Base-by-base conservation (phyloP, 768 basidiomycete species). In the Mycena venus region DNA sequence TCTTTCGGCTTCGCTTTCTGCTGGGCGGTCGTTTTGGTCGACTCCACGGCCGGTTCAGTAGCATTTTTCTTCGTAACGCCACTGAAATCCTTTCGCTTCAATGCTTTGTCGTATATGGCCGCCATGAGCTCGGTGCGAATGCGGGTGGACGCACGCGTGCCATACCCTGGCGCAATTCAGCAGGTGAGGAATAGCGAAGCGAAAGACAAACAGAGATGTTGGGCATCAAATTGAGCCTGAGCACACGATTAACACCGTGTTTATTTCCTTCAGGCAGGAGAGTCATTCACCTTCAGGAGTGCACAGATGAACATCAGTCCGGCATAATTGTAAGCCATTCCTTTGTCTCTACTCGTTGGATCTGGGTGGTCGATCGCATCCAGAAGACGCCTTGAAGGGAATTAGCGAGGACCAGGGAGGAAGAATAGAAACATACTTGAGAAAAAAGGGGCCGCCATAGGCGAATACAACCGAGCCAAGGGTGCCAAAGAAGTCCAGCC, bases 91-190 rank as follows among this genome's bases (percentile, higher is more conserved):
- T 91, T 93, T 34, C 96, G 86, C 81, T 93, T 94, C 40, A 98
- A 83, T 1, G 96, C 90, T 81, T 98, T 98, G 81, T 96, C 94
- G 79, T 97, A 98, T 64, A 98, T 95, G 3, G 92, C 84, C 0
- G 94, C 92, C 93, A 95, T 96, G 21, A 97, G 88, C 83, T 94
- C 94, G 10, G 89, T 88, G 9, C 94, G 91, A 8, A 95, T 90
- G 25, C 94, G 88, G 1, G 93, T 93, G 1, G 87, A 82, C 0
- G 91, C 95, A n/a, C 95, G 90, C 55, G 96, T 90, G 27, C 93
- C 92, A 71, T 89, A 92, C 94, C 95, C 96, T n/a, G 94, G 94
- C 93, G 70, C 93, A 91, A 4, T 92, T 83, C 76, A 95, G 92
- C 1, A 91, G 85, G 82, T 93, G 85, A 0, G 89, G 88, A n/a